Percentiles rank a stretch among this genome's conserved stretches.
These are phyloP conservation scores for Phialophora macrospora DNA, from an alignment of 2,329 filamentous ascomycete species.

Conservation along the genomic window DNA sequence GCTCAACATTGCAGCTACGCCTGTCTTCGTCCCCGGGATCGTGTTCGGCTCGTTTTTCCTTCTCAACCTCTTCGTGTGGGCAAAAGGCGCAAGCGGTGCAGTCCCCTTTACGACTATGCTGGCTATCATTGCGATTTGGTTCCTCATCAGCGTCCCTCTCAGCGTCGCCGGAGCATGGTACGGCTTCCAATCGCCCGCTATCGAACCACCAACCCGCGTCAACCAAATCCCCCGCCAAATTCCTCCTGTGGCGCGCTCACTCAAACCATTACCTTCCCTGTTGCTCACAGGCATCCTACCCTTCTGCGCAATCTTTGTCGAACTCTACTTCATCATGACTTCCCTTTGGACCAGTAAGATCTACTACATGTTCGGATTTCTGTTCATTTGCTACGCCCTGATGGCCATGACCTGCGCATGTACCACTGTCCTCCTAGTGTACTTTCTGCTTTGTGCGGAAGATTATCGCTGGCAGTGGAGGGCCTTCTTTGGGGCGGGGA, in stretches of 20 bases:
- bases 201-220: constrained; percentile 83
- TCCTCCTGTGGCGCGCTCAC: constrained; percentile 79
- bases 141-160: constrained; percentile 90
- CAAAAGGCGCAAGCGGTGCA: constrained; percentile 85
- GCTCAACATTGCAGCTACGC: constrained; percentile 86
- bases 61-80: constrained; percentile 95
- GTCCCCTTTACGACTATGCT: constrained; percentile 98
- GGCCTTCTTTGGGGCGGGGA: constrained; percentile 87
- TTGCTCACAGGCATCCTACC: constrained; percentile 89
- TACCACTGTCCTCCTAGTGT: constrained; percentile 91
- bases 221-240: constrained; percentile 99
- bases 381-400: constrained; percentile 95
- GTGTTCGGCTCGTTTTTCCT: constrained; percentile 91
- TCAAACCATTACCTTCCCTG: constrained; percentile 86
- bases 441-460: constrained; percentile 93
- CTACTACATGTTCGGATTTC: constrained; percentile 99
- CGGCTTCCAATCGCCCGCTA: constrained; percentile 75
- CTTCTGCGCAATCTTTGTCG: constrained; percentile 96
- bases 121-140: constrained; percentile 91
- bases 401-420: constrained; percentile 96
- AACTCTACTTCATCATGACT: constrained; percentile 99
- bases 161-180: constrained; percentile 91
- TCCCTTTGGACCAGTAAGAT: constrained; percentile 98
- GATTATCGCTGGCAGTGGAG: constrained; percentile 99
- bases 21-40: constrained; percentile 79